Evolutionary conservation across 1,139 yeast species (phyloP).

Genomic region (Ashbya aceris): DNA sequence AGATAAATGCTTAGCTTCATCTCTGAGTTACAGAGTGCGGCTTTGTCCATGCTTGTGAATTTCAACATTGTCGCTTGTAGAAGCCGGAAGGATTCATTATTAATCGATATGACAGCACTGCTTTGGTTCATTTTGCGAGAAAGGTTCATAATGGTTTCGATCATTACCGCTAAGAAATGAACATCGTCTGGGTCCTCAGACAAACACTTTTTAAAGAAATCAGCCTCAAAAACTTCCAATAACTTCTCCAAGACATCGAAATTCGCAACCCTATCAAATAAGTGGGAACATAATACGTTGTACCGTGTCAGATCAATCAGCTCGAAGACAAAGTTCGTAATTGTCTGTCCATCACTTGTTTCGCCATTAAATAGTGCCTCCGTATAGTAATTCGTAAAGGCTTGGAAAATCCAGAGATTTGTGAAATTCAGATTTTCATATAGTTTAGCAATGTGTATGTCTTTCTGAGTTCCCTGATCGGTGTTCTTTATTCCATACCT

Average conservation of each 20-base stretch:
- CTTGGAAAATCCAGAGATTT: conserved; percentile 27
- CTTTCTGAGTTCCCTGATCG: conserved; percentile 8
- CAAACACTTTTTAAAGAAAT: conserved; percentile 20
- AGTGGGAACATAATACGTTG: conserved; percentile 20
- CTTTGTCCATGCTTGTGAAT: conserved; percentile 10
- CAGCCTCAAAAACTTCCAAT: conserved; percentile 19
- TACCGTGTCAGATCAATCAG: conserved; percentile 16
- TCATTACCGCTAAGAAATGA: conserved; percentile 14
- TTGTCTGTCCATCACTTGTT: conserved; percentile 2
- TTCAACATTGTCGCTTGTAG: conserved; percentile 11
- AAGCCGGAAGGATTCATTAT: conserved; percentile 12
- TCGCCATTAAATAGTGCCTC: conserved; percentile 6
- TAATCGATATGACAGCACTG: conserved; percentile 10
- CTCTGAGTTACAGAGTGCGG: conserved; percentile 11
- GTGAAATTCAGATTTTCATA: conserved; percentile 23
- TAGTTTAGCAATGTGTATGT: conserved; percentile 3
- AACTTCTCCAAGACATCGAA: conserved; percentile 10
- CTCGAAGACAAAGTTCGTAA: conserved; percentile 16
- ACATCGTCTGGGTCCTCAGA: conserved; percentile 6
- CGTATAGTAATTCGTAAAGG: conserved; percentile 18
- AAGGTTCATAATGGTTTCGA: conserved; percentile 20
- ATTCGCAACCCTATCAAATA: conserved; percentile 22
- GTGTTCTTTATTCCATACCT: conserved; percentile 10
- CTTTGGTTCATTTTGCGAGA: conserved; percentile 17
- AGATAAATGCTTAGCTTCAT: conserved; percentile 18